phyloP scores from a whole-genome alignment of 1,284 basidiomycete species.

The Termitomyces sp. region DNA sequence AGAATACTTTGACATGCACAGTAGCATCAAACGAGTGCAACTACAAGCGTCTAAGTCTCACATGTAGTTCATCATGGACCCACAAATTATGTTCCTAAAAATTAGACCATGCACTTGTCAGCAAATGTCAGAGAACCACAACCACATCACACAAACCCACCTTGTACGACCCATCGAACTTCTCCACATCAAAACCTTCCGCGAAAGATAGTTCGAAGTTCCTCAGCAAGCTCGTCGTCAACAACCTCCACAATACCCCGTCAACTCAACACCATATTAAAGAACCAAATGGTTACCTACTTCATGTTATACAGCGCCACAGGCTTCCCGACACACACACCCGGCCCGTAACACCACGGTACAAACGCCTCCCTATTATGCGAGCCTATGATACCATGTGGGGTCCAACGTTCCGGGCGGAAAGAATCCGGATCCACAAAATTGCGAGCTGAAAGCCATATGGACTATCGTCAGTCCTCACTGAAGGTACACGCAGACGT shows the following conservation, averaged over 20 bases:
- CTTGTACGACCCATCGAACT: constrained; percentile 21
- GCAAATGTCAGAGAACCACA: background rate
- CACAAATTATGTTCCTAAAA: constrained; percentile 10
- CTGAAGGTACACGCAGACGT: background rate
- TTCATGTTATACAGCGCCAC: constrained; percentile 24
- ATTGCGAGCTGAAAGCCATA: constrained; percentile 14
- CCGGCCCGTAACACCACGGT: constrained; percentile 19
- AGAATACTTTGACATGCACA: background rate
- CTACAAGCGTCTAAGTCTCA: background rate
- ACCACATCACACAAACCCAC: constrained; percentile 7
- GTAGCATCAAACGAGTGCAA: background rate
- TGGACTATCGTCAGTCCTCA: background rate
- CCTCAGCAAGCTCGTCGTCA: constrained; percentile 15
- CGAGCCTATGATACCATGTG: constrained; percentile 1
- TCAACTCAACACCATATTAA: background rate
- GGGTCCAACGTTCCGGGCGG: constrained; percentile 18
- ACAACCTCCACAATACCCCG: constrained; percentile 11
- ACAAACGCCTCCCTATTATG: constrained; percentile 19
- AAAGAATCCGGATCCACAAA: constrained; percentile 20
- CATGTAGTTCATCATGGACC: constrained; percentile 7
- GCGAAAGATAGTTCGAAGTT: constrained; percentile 17
- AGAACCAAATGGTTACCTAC: constrained; percentile 1
- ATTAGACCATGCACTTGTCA: background rate
- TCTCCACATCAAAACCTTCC: constrained; percentile 16
- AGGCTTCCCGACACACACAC: constrained; percentile 22